Evolutionary conservation across 345 rosid genomes (phyloP), one percentile per base, ranked within the genome.

Genomic region (Mercurialis annua): DNA sequence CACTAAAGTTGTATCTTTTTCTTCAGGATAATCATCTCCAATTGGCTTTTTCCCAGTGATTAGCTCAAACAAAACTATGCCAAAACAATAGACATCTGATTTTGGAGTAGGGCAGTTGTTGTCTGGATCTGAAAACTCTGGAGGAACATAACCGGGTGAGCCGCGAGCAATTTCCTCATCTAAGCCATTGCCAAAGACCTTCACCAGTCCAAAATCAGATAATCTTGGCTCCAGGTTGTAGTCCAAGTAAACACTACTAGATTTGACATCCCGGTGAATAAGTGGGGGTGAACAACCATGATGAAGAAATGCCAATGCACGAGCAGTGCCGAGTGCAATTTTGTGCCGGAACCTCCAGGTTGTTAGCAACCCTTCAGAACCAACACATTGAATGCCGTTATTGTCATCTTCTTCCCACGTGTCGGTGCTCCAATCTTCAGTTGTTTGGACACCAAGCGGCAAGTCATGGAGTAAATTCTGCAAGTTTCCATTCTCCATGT

Each of bases 401-500:
- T 80, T 73, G 59, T 65, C 80, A 17, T 84, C 84, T 70, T 86
- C 91, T 54, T 88, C 97, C 98, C 98, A 90, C 18, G 91, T 88
- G 72, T 92, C 96, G 0, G 76, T 78, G 81, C 88, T 86, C 98
- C 98, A 92, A 64, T 90, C 97, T 44, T 92, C 97, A 0, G 90
- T 85, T 42, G 76, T 73, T 51, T 87, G 97, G 74, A 87, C 75
- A 47, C 92, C 94, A 27, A 93, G 94, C 0, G 97, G 98, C 71
- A 93, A 73, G 76, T 93, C 96, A 29, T 88, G 85, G 62, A 93
- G 90, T 78, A 90, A 67, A 76, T 87, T 88, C 76, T 90, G 97
- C 84, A 93, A 78, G 89, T 87, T 93, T 40, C 98, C 98, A 1
- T 93, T 88, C 84, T 90, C 96, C 98, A 93, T 93, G 70, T 90